Base-by-base conservation (phyloP, 345 rosid genomes). In the Turritis glabra region DNA sequence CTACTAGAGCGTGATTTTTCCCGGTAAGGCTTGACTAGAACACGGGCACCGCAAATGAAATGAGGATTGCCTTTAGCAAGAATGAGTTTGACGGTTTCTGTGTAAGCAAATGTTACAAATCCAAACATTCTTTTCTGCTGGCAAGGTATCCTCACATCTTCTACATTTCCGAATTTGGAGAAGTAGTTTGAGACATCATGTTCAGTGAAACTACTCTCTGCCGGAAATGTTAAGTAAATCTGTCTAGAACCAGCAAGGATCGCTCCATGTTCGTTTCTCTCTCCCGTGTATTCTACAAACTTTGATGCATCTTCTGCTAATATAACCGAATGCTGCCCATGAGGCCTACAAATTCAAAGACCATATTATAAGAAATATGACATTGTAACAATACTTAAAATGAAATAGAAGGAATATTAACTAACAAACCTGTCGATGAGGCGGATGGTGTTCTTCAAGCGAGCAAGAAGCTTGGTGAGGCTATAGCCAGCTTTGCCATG, bases 91-190 rank as follows among this genome's bases (percentile, higher is more conserved):
- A 88, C 98, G 0, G 93, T 90, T 75, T 90, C 95, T 2, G 88
- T 48, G 21, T 66, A 85, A 60, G 76, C 82, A 67, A 96, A 96
- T 5, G 98, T 89, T 61, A 92, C 98, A 69, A 96, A 96, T 40
- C 98, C 99, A 53, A 89, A 96, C 99, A 96, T 92, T 81, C 96
- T 83, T 82, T 87, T 89, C 69, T 90, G 88, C 35, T 92, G 99
- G 85, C 91, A 87, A 11, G 99, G 99, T 72, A 95, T 90, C 89
- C 99, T 82, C 32, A 92, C 99, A 69, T 95, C 98, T 76, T 92
- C 92, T 51, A 95, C 99, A 3, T 83, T 88, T 46, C 99, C 99
- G 7, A 87, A 89, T 80, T 85, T 83, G 80, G 80, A 85, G 79
- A 96, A 96, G 82, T 90, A 90, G 73, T 79, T 82, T 53, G 97